Base-by-base conservation (phyloP, 2,329 filamentous ascomycete species). In the Didymella arachidicola region DNA sequence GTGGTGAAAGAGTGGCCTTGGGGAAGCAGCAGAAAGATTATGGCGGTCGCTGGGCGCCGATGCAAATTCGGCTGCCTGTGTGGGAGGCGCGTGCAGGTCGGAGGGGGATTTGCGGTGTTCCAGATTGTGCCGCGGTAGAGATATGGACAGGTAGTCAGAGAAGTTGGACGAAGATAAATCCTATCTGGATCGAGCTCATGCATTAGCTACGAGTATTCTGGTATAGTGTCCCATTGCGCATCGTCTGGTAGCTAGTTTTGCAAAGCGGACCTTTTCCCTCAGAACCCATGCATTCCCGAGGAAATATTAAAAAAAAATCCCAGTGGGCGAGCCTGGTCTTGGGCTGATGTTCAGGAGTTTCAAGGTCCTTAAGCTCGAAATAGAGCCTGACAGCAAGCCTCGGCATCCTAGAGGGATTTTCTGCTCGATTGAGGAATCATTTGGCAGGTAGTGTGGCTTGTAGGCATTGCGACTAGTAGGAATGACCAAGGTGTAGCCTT, bases 91-190 rank as follows among this genome's bases (percentile, higher is more conserved):
- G n/a, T 46, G 44, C 27, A 46, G 18, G 18, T 32, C 12, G 29
- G 44, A 34, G 44, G 44, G n/a, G 27, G 44, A 12, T 46, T 46
- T 46, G 44, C 44, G 29, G 44, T 46, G 27, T 25, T 32, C 16
- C 18, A 46, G 29, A 29, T 46, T 16, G 27, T 46, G 27, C 12
- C 29, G 44, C 27, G 36, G 26, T 19, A 25, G 38, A 5, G 38
- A 25, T 41, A 5, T 25, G 19, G 2, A 39, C 2, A 7, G 18
- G n/a, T 11, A 6, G 36, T 19, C 11, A 8, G 3, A 18, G 7
- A 18, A 22, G 18, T 22, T 3, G 7, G 19, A 11, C 18, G 11
- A 12, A 41, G 38, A 41, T 12, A 12, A 25, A 12, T 12, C 19
- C 3, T 22, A 12, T 22, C 25, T 14, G 4, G 18, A 25, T 6